Percentiles rank a stretch among this genome's conserved stretches.
These are phyloP conservation scores for Chrysoporthe cubensis DNA, from an alignment of 2,329 filamentous ascomycete species.

Conservation along the genomic window DNA sequence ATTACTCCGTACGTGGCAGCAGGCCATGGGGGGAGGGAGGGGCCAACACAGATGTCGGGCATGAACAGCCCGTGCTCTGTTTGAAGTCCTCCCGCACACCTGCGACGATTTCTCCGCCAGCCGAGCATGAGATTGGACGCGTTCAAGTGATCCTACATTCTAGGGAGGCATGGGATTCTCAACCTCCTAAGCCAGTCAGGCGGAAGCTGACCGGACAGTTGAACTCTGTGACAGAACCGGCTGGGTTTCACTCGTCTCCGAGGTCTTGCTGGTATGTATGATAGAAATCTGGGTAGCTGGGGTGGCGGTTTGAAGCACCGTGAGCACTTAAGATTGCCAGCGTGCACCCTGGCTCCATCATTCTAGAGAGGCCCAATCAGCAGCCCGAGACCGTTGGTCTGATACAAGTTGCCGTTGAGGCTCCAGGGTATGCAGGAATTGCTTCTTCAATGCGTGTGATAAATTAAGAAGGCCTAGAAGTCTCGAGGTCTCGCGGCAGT, in stretches of 20 bases:
- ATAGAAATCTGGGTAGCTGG: background rate
- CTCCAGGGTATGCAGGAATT: background rate
- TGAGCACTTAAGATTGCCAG: background rate
- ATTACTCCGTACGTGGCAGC: background rate
- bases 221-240: background rate
- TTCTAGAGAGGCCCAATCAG: background rate
- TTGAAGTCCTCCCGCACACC: background rate
- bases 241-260: background rate
- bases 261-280: background rate
- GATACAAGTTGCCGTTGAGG: background rate
- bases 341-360: background rate
- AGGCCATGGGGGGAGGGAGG: background rate
- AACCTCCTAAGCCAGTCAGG: background rate
- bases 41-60: background rate
- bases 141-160: background rate
- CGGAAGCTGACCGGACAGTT: background rate
- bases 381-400: background rate
- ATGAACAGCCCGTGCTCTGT: background rate
- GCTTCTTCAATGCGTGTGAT: slow-evolving; percentile 1
- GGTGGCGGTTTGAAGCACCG: background rate
- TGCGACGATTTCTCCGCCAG: background rate
- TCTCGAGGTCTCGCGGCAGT: background rate
- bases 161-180: background rate
- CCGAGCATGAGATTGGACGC: background rate
- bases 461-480: background rate